phyloP scores from a whole-genome alignment of 1,284 basidiomycete genomes.

The Amylostereum areolatum region DNA sequence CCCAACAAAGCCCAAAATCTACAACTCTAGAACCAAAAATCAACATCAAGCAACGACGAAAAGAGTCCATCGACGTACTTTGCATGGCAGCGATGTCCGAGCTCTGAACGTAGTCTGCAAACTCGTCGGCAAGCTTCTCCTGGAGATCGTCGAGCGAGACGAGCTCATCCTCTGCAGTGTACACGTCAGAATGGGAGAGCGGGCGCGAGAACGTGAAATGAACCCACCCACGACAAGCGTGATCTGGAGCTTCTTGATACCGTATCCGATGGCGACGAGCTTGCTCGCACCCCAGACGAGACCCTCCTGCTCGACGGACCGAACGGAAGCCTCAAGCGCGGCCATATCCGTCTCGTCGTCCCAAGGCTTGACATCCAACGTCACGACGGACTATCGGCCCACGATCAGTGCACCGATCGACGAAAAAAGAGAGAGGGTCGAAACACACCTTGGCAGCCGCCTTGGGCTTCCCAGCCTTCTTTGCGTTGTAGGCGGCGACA shows the following conservation, averaged over 20 bases:
- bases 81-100: slow-evolving; percentile 89
- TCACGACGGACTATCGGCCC: slow-evolving; percentile 76
- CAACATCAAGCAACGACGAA: not conserved
- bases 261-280: slow-evolving; percentile 91
- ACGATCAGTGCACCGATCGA: slow-evolving; percentile 6
- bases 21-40: no score
- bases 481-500: slow-evolving; percentile 88
- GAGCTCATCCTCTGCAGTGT: slow-evolving; percentile 79
- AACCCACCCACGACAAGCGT: slow-evolving; percentile 87
- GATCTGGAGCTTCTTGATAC: slow-evolving; percentile 90
- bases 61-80: slow-evolving; percentile 43
- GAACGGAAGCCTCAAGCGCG: slow-evolving; percentile 78
- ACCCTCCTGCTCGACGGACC: slow-evolving; percentile 86
- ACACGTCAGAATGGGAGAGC: slow-evolving; percentile 2
- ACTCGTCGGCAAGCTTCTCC: slow-evolving; percentile 72
- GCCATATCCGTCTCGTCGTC: slow-evolving; percentile 99
- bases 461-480: slow-evolving; percentile 93
- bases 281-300: slow-evolving; percentile 94
- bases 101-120: slow-evolving; percentile 96
- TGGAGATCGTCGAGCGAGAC: slow-evolving; percentile 94
- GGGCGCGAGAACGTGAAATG: not conserved
- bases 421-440: slow-evolving; percentile 2
- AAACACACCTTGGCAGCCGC: slow-evolving; percentile 77
- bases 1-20: no score
- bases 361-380: slow-evolving; percentile 98